Percentiles rank a stretch among this genome's conserved stretches.
These are phyloP conservation scores for Didymella segeticola DNA, from an alignment of 2,329 filamentous ascomycete genomes.

Conservation along the genomic window DNA sequence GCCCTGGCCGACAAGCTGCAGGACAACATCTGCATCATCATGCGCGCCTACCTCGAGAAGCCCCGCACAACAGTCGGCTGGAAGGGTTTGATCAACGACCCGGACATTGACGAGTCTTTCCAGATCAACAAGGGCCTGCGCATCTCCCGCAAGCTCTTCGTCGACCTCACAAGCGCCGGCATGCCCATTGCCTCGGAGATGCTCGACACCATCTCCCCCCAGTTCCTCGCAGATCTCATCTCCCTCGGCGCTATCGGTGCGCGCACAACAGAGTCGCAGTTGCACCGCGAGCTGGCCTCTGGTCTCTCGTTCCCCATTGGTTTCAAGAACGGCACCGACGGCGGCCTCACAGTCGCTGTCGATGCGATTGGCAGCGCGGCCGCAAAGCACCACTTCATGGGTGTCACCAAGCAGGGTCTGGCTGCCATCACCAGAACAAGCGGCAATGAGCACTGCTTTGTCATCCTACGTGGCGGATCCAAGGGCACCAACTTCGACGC, in stretches of 20 bases:
- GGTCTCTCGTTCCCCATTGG: conserved; percentile 97
- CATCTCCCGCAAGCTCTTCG: conserved; percentile 90
- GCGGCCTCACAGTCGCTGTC: conserved; percentile 86
- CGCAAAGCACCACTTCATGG: conserved; percentile 95
- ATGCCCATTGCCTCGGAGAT: conserved; percentile 98
- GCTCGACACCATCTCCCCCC: conserved; percentile 97
- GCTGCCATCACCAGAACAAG: conserved; percentile 92
- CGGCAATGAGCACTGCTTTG: conserved; percentile 96
- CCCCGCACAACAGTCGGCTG: conserved; percentile 97
- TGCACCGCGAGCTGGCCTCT: conserved; percentile 94
- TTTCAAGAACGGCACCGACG: conserved; percentile 99
- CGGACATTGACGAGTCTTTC: conserved; percentile 95
- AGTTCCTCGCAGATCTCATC: conserved; percentile 96
- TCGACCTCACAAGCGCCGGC: conserved; percentile 82
- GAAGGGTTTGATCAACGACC: conserved; percentile 99
- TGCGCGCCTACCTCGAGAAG: conserved; percentile 99
- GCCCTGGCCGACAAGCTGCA: conserved; percentile 78
- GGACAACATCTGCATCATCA: conserved; percentile 87
- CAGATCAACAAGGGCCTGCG: conserved; percentile 98
- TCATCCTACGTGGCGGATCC: conserved; percentile 90
- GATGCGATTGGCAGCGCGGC: conserved; percentile 87
- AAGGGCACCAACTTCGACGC: conserved; percentile 94
- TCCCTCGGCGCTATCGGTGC: conserved; percentile 95
- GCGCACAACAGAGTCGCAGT: conserved; percentile 93
- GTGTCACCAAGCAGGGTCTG: conserved; percentile 95